phyloP scores from a whole-genome alignment of 345 rosid species.

The Aquilaria yunnanensis region DNA sequence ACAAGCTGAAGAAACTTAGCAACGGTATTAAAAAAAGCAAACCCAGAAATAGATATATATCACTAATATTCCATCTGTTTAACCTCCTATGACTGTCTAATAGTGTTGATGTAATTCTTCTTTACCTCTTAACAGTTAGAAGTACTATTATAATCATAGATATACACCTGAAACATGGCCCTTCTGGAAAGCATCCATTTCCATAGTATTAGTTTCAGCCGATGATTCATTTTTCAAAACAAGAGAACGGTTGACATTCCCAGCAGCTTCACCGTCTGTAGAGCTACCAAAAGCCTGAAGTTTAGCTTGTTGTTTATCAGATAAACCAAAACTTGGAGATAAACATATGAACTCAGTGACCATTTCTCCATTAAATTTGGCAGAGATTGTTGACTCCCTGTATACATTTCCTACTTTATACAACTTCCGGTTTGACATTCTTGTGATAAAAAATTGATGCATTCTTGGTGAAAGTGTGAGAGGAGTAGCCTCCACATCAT shows the following conservation, averaged over 20 bases:
- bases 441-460: constrained; percentile 30
- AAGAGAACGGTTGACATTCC: constrained; percentile 20
- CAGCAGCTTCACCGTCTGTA: constrained; percentile 32
- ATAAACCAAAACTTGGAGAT: constrained; percentile 35
- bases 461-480: constrained; percentile 28
- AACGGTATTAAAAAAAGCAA: neutral
- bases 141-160: neutral
- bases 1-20: too few species aligned
- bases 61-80: too few species aligned
- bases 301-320: constrained; percentile 38
- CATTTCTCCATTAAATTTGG: constrained; percentile 39
- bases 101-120: too few species aligned
- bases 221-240: constrained; percentile 48
- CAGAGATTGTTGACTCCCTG: constrained; percentile 28
- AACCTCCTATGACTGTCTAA: too few species aligned
- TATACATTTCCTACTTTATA: constrained; percentile 32
- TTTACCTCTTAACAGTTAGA: neutral
- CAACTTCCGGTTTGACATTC: constrained; percentile 30
- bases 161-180: constrained; percentile 41
- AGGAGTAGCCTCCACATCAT: constrained; percentile 33
- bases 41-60: neutral
- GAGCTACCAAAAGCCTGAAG: constrained; percentile 56
- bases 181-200: constrained; percentile 43
- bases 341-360: constrained; percentile 36
- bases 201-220: constrained; percentile 66